Evolutionary conservation across 176 grass and related monocot genomes (phyloP).

Genomic region (Juncus effusus): DNA sequence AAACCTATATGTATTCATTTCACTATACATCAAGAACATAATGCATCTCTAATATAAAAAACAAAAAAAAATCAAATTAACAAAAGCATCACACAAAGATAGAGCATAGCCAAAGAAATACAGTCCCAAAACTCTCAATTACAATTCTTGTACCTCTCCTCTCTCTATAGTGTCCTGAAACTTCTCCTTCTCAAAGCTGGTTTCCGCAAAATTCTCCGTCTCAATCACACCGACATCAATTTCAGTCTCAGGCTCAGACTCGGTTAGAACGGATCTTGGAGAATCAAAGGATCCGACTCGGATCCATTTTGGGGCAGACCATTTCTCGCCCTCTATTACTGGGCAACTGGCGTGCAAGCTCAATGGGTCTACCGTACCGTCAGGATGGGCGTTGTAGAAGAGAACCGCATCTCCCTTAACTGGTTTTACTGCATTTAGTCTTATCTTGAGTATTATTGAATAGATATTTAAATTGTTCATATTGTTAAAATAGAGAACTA

Average conservation of each 20-base stretch:
- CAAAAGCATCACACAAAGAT: too few species aligned
- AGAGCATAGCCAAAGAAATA: too few species aligned
- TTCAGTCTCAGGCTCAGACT: neutral
- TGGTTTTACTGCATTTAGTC: conserved; percentile 41
- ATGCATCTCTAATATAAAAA: too few species aligned
- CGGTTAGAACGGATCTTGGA: neutral
- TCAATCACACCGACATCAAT: conserved; percentile 11
- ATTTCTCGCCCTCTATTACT: conserved; percentile 51
- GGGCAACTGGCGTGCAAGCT: conserved; percentile 57
- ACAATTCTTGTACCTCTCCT: neutral
- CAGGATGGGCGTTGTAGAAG: conserved; percentile 49
- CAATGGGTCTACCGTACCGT: conserved; percentile 30
- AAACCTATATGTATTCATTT: too few species aligned
- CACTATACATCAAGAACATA: too few species aligned
- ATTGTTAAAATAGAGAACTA: neutral
- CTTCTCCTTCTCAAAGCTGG: conserved; percentile 23
- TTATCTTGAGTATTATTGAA: neutral
- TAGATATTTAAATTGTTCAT: neutral
- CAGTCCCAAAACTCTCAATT: neutral
- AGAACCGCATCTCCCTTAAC: conserved; percentile 53
- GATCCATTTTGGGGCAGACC: conserved; percentile 64
- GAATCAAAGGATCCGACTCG: conserved; percentile 33
- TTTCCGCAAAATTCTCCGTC: conserved; percentile 15
- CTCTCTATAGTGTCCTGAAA: conserved; percentile 23
- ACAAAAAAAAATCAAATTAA: too few species aligned